Percentiles rank a stretch among this genome's conserved stretches.
phyloP scores from a whole-genome alignment of 805 yeast genomes.

The Schizosaccharomyces japonicus region DNA sequence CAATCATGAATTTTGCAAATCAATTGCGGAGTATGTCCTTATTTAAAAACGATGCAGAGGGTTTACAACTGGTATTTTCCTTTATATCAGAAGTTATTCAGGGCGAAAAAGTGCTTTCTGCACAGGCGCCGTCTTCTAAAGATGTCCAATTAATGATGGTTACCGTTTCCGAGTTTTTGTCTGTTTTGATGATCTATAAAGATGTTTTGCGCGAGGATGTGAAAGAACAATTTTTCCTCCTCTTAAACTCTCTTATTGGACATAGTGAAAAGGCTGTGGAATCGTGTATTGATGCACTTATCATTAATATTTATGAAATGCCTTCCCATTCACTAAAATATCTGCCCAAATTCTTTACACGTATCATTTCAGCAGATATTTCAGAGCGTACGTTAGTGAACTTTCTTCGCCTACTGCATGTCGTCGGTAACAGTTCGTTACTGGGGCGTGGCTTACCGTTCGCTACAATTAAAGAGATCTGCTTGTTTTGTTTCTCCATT shows the following conservation, averaged over 20 bases:
- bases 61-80: not conserved
- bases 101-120: not conserved
- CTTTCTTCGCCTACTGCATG: not conserved
- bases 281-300: not conserved
- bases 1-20: not conserved
- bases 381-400: not conserved
- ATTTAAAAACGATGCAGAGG: not conserved
- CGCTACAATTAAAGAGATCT: not conserved
- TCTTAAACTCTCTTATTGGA: not conserved
- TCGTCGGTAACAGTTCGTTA: not conserved
- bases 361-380: not conserved
- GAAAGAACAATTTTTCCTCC: not conserved
- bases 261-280: not conserved
- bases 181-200: conserved; percentile 3
- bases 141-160: not conserved
- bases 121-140: not conserved
- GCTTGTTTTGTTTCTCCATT: not conserved
- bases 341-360: not conserved
- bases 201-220: not conserved
- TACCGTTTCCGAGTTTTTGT: not conserved
- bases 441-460: not conserved
- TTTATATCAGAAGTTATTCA: not conserved
- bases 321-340: not conserved
- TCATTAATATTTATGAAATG: not conserved
- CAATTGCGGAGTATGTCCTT: not conserved